phyloP scores from a whole-genome alignment of 2,329 filamentous ascomycete genomes.

The Zasmidium citrigriseum region DNA sequence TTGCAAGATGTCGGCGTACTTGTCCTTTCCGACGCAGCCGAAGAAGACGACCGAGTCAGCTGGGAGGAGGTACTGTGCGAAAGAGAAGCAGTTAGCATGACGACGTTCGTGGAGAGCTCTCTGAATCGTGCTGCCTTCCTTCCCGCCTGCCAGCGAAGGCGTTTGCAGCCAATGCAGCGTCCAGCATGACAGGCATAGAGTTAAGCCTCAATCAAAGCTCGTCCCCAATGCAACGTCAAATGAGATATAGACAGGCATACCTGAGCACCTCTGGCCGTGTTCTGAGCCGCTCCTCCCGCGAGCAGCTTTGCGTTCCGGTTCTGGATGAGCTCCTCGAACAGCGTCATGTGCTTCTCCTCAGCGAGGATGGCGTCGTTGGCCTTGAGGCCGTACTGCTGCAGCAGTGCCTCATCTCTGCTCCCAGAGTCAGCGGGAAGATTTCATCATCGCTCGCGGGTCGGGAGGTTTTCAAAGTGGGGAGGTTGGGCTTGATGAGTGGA shows the following conservation, averaged over 20 bases:
- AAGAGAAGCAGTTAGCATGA: slow-evolving; percentile 7
- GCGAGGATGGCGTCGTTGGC: slow-evolving; percentile 97
- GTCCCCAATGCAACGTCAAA: neutral
- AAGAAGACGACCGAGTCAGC: slow-evolving; percentile 89
- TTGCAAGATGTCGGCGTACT: slow-evolving; percentile 85
- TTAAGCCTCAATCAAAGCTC: neutral
- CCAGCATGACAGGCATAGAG: neutral
- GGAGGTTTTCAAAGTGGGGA: neutral
- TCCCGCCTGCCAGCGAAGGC: neutral
- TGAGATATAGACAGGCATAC: slow-evolving; percentile 37
- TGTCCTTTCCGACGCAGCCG: slow-evolving; percentile 91
- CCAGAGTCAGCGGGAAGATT: slow-evolving; percentile 24
- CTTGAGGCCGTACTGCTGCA: slow-evolving; percentile 92
- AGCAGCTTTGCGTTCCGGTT: slow-evolving; percentile 93
- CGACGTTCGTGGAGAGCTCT: neutral
- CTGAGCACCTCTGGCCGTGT: slow-evolving; percentile 92
- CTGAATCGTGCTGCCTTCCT: neutral
- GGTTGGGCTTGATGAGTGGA: slow-evolving; percentile 12
- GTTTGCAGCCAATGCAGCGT: neutral
- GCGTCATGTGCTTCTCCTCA: slow-evolving; percentile 81
- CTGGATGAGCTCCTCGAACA: slow-evolving; percentile 92
- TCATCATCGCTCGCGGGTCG: too few species aligned
- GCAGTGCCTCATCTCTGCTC: slow-evolving; percentile 73
- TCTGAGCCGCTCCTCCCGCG: slow-evolving; percentile 94
- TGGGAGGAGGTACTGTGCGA: slow-evolving; percentile 76